Base-by-base conservation (phyloP, 176 grass and related monocot genomes). In the Pontederia paniculata region DNA sequence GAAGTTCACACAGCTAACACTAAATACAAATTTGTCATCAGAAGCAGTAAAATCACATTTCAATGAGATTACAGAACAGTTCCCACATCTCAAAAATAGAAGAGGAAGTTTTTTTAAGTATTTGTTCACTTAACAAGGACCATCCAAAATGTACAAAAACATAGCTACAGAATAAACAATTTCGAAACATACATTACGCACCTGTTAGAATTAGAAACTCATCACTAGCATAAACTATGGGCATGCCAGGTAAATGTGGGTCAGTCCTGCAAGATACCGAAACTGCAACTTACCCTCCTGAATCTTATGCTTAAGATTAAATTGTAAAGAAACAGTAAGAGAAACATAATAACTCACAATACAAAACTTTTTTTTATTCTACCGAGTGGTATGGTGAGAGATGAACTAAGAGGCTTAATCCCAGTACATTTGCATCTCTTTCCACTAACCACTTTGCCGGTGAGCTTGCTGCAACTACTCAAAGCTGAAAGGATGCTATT, bases 321-420 rank as follows among this genome's bases (percentile, higher is more conserved):
- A 43, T 52, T 16, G 22, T 59, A 22, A 41, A 44, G 12, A 17
- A 71, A 57, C 25, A 60, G 12, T 17, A 67, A 52, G 41, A 81
- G 48, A 55, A 76, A 71, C 47, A 12, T 74, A 78, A 80, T 45
- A 80, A 98, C 93, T 98, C 86, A 98, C 93, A 98, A 73, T 73
- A 98, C 71, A 84, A 98, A 98, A 70, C 83, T 88, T 22, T 98
- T 80, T 74, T 98, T 98, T 74, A 98, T 98, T 98, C 93, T 89
- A 91, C 87, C 83, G 44, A 98, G 93, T 71, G 86, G 82, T 46
- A 91, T 77, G 65, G 72, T 73, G 66, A 98, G 76, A 3, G 80
- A 98, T 23, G 93, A 91, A 64, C 77, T 88, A 67, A 97, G 74
- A 51, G 77, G 75, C 21, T 69, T 64, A 59, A 91, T 80, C 69